Conservation (phyloP, 2,329 filamentous ascomycete genomes). For the Cercospora sp. region DNA sequence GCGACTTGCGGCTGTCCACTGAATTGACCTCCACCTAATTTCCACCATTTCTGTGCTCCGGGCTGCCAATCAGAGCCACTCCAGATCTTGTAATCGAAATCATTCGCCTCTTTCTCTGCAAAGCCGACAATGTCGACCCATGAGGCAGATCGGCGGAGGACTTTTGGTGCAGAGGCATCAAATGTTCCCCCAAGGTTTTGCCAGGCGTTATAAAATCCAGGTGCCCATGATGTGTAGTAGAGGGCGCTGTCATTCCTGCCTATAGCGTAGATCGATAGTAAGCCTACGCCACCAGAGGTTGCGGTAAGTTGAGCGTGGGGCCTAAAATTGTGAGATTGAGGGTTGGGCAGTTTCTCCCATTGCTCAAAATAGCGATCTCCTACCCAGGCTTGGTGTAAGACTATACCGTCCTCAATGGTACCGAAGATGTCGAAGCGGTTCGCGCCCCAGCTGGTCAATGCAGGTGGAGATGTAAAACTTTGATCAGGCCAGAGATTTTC, state of each 20-base stretch:
- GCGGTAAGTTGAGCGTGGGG: not conserved
- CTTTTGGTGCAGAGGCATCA: not conserved
- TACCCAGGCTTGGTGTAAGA: slow-evolving; percentile 3
- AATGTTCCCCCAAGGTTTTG: not conserved
- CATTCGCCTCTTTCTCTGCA: not conserved
- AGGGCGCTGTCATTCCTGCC: not conserved
- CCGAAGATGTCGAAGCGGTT: slow-evolving; percentile 4
- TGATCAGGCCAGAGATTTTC: slow-evolving; percentile 3
- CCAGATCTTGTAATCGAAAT: slow-evolving; percentile 1
- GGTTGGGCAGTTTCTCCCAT: not conserved
- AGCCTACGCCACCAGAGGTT: not conserved
- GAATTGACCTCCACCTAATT: not conserved
- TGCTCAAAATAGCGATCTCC: not conserved
- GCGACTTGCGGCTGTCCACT: not conserved
- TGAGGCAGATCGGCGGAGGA: not conserved
- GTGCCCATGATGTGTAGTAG: slow-evolving; percentile 2
- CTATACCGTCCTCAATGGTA: not conserved
- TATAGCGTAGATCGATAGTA: not conserved
- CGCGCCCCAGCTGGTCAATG: not conserved
- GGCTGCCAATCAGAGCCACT: not conserved
- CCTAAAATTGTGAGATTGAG: not conserved
- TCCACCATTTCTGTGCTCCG: not conserved
- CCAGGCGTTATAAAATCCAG: not conserved
- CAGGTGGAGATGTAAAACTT: not conserved
- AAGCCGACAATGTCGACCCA: not conserved